A percentile compares a stretch with the other conserved stretches of the same genome.
phyloP scores from a whole-genome alignment of 192 early-diverging fungal species.

The Coemansia sp. region DNA sequence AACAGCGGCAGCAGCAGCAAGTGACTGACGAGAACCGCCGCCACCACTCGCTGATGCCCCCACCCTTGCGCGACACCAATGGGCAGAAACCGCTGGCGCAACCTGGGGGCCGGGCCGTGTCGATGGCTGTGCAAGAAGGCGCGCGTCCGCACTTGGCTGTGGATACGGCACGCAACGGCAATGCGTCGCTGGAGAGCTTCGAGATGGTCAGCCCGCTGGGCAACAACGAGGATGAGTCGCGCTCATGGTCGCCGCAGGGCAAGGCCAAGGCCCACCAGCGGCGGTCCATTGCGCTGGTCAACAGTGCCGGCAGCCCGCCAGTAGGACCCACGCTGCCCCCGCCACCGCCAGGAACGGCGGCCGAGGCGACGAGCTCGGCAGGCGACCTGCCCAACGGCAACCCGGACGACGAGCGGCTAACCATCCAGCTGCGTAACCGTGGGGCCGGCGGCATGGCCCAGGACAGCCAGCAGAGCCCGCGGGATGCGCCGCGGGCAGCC shows the following conservation, averaged over 20 bases:
- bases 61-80: background rate
- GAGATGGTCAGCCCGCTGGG: conserved; percentile 31
- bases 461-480: background rate
- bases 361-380: conserved; percentile 7
- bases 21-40: conserved; percentile 15
- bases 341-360: background rate
- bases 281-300: conserved; percentile 31
- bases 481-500: background rate
- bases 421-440: conserved; percentile 55
- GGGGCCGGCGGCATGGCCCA: conserved; percentile 16
- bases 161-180: conserved; percentile 7
- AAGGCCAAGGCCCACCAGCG: conserved; percentile 24
- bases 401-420: conserved; percentile 45
- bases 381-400: conserved; percentile 5
- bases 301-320: conserved; percentile 9
- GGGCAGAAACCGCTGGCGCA: conserved; percentile 17
- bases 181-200: conserved; percentile 32
- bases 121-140: conserved; percentile 26
- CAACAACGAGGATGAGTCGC: conserved; percentile 4
- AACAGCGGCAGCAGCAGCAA: background rate
- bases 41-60: conserved; percentile 44
- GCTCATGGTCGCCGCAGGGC: conserved; percentile 17
- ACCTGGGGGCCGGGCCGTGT: conserved; percentile 16
- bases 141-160: background rate
- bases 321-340: conserved; percentile 4